phyloP scores from a whole-genome alignment of 2,329 filamentous ascomycete genomes.

The Cordyceps cicadae region DNA sequence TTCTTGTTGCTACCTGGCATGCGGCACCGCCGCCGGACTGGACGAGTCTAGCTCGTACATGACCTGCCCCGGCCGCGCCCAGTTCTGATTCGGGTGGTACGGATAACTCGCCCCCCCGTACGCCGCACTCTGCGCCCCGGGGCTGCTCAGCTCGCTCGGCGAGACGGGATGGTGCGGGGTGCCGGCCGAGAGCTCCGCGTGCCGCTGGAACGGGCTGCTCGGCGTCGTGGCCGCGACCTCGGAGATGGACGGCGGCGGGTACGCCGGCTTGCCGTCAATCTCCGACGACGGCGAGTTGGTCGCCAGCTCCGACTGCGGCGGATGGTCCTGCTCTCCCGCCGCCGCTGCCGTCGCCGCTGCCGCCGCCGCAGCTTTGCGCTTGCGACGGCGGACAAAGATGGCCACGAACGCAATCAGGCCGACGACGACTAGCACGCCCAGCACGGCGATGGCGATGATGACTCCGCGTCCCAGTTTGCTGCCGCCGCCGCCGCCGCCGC shows the following conservation, averaged over 20 bases:
- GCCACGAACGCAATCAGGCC: background rate
- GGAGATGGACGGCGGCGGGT: background rate
- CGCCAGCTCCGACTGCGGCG: background rate
- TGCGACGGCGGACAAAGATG: conserved; percentile 3
- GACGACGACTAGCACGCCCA: conserved; percentile 1
- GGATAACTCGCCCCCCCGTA: background rate
- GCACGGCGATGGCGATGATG: conserved; percentile 8
- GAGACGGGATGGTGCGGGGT: background rate
- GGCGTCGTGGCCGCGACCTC: background rate
- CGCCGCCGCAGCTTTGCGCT: background rate
- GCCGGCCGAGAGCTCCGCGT: background rate
- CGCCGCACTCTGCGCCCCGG: background rate
- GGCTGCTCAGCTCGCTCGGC: conserved; percentile 5
- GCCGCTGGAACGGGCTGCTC: background rate
- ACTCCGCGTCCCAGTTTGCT: background rate
- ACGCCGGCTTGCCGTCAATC: background rate
- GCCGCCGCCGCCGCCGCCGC: background rate
- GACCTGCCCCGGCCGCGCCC: background rate
- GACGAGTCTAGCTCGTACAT: conserved; percentile 9
- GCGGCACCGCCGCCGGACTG: background rate
- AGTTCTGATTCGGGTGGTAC: background rate
- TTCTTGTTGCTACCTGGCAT: background rate
- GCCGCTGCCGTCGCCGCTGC: background rate
- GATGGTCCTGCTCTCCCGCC: background rate
- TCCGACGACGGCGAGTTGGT: conserved; percentile 6